Conservation (phyloP, 2,329 filamentous ascomycete genomes). For the Tolypocladium ovalisporum region DNA sequence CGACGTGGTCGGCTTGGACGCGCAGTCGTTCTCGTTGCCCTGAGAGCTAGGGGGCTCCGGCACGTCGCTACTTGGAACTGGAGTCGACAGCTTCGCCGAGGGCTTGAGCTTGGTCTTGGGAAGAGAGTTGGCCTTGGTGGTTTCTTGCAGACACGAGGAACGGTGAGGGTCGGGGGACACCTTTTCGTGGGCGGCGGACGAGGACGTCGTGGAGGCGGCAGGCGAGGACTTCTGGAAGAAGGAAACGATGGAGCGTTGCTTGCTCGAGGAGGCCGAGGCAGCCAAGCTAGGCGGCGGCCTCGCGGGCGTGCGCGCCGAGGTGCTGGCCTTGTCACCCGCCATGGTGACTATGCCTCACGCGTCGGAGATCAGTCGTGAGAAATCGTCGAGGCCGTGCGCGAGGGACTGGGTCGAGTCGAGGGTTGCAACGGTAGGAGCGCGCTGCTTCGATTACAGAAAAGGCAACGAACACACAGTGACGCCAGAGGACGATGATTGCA, state of each 20-base stretch:
- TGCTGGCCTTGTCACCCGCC: conserved; percentile 16
- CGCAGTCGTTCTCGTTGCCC: conserved; percentile 44
- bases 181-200: conserved; percentile 20
- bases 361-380: not conserved
- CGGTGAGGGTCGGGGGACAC: conserved; percentile 18
- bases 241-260: conserved; percentile 31
- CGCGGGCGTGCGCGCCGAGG: conserved; percentile 21
- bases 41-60: conserved; percentile 57
- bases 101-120: conserved; percentile 31
- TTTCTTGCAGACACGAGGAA: conserved; percentile 27
- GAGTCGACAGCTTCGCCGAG: conserved; percentile 42
- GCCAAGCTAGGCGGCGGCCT: conserved; percentile 16
- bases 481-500: not conserved
- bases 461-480: not conserved
- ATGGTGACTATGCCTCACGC: conserved; percentile 10
- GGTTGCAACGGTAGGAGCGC: not conserved
- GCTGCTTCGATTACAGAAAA: not conserved
- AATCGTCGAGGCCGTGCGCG: not conserved
- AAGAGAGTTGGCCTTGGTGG: conserved; percentile 28
- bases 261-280: conserved; percentile 17
- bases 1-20: conserved; percentile 40
- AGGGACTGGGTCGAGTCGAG: not conserved
- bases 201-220: conserved; percentile 16
- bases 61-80: conserved; percentile 71
- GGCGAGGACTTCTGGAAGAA: conserved; percentile 33